phyloP scores from a whole-genome alignment of 208 protist genomes.

The Entamoeba invadens region DNA sequence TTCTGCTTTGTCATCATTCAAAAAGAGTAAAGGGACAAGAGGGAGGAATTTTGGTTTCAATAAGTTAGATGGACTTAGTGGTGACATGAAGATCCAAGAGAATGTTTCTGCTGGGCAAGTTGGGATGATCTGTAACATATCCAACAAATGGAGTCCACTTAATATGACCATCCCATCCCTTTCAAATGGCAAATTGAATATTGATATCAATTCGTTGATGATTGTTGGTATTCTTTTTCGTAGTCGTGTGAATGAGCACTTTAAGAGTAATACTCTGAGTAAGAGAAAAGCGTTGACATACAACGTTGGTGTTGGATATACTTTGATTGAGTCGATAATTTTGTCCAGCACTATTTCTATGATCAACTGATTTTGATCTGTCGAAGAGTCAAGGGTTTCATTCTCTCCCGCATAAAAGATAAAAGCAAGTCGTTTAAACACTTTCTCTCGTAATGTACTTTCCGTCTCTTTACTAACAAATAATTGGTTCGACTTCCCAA shows the following conservation, averaged over 20 bases:
- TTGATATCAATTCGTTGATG: neutral
- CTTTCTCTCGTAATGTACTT: neutral
- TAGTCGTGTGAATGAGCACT: neutral
- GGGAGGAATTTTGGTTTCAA: neutral
- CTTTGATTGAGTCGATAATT: neutral
- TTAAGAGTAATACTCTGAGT: neutral
- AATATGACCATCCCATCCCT: neutral
- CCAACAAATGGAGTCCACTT: neutral
- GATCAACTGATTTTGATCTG: neutral
- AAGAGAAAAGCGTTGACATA: neutral
- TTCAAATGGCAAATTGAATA: neutral
- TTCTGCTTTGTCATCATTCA: neutral
- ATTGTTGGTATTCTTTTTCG: neutral
- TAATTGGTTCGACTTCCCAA: neutral
- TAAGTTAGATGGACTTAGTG: neutral
- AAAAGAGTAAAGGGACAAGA: neutral
- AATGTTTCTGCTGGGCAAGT: neutral
- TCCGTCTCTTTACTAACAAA: neutral
- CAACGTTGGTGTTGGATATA: neutral
- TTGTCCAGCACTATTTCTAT: neutral
- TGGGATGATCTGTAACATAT: neutral
- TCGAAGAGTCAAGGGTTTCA: neutral
- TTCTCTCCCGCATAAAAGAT: neutral
- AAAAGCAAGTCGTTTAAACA: neutral
- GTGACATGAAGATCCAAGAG: neutral